Evolutionary conservation across 1,139 yeast genomes (phyloP), one percentile per base, ranked within the genome.

Genomic region (Hemisphaericaspora xylofermentans): DNA sequence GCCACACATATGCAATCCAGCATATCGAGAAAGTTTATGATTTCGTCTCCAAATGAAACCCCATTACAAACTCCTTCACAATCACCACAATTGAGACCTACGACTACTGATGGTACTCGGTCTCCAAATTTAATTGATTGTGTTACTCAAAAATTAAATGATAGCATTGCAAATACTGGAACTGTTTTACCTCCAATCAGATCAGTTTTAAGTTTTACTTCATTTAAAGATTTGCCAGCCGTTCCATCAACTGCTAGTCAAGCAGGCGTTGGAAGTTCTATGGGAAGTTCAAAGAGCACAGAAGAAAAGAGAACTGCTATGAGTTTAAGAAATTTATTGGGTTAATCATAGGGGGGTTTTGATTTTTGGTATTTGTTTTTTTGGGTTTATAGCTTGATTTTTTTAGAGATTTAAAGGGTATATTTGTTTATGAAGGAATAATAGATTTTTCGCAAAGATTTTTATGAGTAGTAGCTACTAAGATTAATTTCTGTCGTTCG

Each of bases 131-230:
- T 57, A 43, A 50, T 50, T 21, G 55, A 55, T 26, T 56, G 52
- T 4, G 64, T 64, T 7, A 44, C 55, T 9, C 53, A 52, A 32
- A 58, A 57, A 46, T 50, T 60, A 38, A 54, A 53, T 25, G 51
- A 51, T 32, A 58, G 65, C 44, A 71, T 71, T 34, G 75, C 77
- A 6, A 62, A 64, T 39, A 61, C 61, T 14, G 74, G 76, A 10
- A 70, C 74, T 2, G 63, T 58, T 45, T 61, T 71, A 41, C 77
- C 77, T 4, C 77, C 77, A 3, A 71, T 71, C 36, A 53, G 76
- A 38, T 57, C 69, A 28, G 73, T 71, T 21, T 63, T 71, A 46
- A 61, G 64, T 43, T 64, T 66, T 44, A 56, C 62, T 14, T 47
- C 52, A 7, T 46, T 56, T 37, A 45, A 44, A 18, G 45, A 43